phyloP scores from a whole-genome alignment of 805 yeast species.

The Metschnikowia corniflorae region DNA sequence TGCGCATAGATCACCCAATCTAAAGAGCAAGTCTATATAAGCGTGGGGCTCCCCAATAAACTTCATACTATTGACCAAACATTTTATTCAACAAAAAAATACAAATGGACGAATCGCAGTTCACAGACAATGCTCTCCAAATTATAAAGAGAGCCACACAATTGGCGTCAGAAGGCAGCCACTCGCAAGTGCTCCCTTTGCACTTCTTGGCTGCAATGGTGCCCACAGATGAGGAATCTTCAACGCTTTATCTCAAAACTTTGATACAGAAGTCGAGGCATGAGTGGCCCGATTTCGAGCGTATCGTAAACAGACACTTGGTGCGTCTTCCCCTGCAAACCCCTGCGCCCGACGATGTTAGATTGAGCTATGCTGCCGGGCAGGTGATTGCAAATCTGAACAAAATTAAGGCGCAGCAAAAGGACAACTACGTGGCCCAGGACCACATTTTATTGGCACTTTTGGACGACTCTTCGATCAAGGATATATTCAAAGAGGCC shows the following conservation, averaged over 20 bases:
- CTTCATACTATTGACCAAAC: too few relatives aligned
- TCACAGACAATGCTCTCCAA: constrained; percentile 89
- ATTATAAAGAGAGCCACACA: constrained; percentile 76
- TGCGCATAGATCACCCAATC: too few relatives aligned
- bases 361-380: constrained; percentile 73
- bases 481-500: constrained; percentile 68
- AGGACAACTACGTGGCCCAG: constrained; percentile 89
- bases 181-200: constrained; percentile 80
- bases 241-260: constrained; percentile 65
- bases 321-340: constrained; percentile 83
- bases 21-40: too few relatives aligned
- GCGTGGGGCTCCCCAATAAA: too few relatives aligned
- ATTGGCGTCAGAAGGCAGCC: constrained; percentile 79
- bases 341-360: constrained; percentile 83
- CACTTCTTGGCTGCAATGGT: constrained; percentile 92
- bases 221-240: constrained; percentile 49
- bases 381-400: constrained; percentile 70
- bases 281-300: constrained; percentile 78
- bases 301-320: constrained; percentile 74
- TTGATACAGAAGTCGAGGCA: constrained; percentile 81
- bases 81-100: too few relatives aligned
- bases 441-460: constrained; percentile 88
- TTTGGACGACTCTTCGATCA: constrained; percentile 70
- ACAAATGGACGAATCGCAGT: constrained; percentile 67
- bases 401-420: constrained; percentile 79